These are phyloP conservation scores for Leccinum griseonigrum DNA, from an alignment of 1,284 basidiomycete genomes.

Conservation along the genomic window DNA sequence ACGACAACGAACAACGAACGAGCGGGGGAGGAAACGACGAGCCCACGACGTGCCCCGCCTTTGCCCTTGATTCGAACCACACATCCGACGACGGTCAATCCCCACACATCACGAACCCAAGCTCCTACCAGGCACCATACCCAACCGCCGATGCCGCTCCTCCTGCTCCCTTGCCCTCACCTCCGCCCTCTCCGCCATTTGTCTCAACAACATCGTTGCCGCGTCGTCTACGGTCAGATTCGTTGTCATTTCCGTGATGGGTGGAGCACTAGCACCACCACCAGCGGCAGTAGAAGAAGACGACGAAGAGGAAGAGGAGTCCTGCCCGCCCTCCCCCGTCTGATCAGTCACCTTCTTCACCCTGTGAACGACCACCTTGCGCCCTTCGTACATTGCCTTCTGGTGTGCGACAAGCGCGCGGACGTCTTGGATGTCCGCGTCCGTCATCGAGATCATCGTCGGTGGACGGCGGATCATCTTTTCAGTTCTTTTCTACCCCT, in stretches of 20 bases:
- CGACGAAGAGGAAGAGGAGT: not conserved
- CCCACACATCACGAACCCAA: not conserved
- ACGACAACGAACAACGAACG: not conserved
- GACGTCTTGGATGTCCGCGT: slow-evolving; percentile 72
- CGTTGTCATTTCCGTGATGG: not conserved
- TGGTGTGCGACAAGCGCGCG: slow-evolving; percentile 58
- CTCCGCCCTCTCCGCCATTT: not conserved
- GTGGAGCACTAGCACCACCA: not conserved
- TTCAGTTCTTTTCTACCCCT: not conserved
- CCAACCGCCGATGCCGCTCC: not conserved
- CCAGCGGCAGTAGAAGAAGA: not conserved
- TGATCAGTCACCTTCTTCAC: not conserved
- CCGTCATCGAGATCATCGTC: slow-evolving; percentile 70
- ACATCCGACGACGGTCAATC: too few species aligned
- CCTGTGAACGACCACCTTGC: slow-evolving; percentile 26
- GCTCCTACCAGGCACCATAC: not conserved
- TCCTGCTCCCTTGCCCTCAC: not conserved
- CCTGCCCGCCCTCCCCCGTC: not conserved
- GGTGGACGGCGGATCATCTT: slow-evolving; percentile 73
- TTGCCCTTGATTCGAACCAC: too few species aligned
- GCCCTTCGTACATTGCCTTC: slow-evolving; percentile 43
- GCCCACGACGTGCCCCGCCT: not conserved
- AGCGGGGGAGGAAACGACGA: not conserved
- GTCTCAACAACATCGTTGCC: not conserved
- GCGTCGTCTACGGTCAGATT: not conserved